Conservation (phyloP, 2,329 filamentous ascomycete genomes). For the Penicillium sp. region DNA sequence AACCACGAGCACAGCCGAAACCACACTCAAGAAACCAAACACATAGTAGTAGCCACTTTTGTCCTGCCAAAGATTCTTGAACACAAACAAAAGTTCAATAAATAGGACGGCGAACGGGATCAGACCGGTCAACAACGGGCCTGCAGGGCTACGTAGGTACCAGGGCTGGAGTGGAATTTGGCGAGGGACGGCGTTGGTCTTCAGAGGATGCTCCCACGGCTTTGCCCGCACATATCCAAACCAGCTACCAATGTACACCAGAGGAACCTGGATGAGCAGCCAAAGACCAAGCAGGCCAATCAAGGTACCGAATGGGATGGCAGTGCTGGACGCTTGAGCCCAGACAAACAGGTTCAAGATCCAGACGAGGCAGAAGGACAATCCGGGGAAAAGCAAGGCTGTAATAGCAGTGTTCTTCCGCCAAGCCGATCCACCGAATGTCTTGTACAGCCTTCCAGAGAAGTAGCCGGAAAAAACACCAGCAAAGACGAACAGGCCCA, state of each 20-base stretch:
- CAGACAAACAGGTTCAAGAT: slow-evolving; percentile 84
- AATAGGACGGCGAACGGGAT: slow-evolving; percentile 84
- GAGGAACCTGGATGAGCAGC: slow-evolving; percentile 79
- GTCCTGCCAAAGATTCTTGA: slow-evolving; percentile 83
- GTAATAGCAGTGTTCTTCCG: slow-evolving; percentile 72
- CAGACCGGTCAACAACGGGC: slow-evolving; percentile 67
- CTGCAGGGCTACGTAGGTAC: slow-evolving; percentile 63
- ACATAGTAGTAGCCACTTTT: slow-evolving; percentile 91
- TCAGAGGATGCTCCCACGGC: slow-evolving; percentile 76
- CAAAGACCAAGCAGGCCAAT: slow-evolving; percentile 69
- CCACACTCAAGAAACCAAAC: slow-evolving; percentile 76
- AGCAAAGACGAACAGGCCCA: slow-evolving; percentile 77
- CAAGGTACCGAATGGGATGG: slow-evolving; percentile 76
- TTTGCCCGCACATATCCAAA: slow-evolving; percentile 65
- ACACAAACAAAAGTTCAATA: slow-evolving; percentile 80
- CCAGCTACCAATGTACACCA: slow-evolving; percentile 77
- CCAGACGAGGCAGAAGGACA: slow-evolving; percentile 70
- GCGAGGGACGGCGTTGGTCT: slow-evolving; percentile 65
- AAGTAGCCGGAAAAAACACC: slow-evolving; percentile 84
- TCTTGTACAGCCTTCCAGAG: slow-evolving; percentile 76
- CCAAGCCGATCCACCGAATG: slow-evolving; percentile 72
- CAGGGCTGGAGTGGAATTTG: slow-evolving; percentile 71
- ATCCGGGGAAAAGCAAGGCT: slow-evolving; percentile 70
- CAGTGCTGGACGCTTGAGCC: slow-evolving; percentile 83
- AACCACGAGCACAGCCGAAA: slow-evolving; percentile 66